Percentiles rank a stretch among this genome's conserved stretches.
phyloP scores from a whole-genome alignment of 2,329 filamentous ascomycete genomes.

The Xylaria sp. region DNA sequence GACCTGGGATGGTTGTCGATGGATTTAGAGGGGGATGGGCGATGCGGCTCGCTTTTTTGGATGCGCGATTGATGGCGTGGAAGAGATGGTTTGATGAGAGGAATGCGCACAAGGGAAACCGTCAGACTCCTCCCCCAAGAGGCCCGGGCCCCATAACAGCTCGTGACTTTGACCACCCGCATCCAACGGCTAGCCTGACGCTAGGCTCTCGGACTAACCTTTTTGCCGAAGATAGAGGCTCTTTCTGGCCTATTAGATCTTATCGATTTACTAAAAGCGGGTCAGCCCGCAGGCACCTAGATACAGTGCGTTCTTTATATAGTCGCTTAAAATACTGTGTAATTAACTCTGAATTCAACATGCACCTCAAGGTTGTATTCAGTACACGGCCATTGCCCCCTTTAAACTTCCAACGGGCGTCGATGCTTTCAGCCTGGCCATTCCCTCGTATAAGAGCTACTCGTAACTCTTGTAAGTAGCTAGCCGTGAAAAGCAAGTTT shows the following conservation, averaged over 20 bases:
- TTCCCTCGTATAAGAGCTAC: neutral
- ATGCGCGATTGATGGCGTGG: constrained; percentile 66
- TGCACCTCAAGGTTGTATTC: neutral
- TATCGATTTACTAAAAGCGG: constrained; percentile 8
- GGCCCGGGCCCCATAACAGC: constrained; percentile 46
- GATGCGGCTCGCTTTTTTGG: constrained; percentile 64
- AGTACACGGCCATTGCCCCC: neutral
- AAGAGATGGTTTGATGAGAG: constrained; percentile 50
- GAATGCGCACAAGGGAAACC: constrained; percentile 49
- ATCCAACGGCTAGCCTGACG: constrained; percentile 34
- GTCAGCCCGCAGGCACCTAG: neutral
- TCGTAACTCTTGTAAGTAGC: neutral
- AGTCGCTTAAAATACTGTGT: neutral
- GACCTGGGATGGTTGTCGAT: constrained; percentile 68
- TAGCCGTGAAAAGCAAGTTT: neutral
- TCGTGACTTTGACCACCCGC: constrained; percentile 49
- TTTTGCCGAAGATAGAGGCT: constrained; percentile 18
- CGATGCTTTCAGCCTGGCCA: neutral
- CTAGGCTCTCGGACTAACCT: constrained; percentile 40
- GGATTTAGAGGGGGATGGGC: constrained; percentile 67
- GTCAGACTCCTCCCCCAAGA: constrained; percentile 44
- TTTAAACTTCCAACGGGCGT: neutral
- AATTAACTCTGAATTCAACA: neutral
- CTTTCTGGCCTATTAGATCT: constrained; percentile 20
- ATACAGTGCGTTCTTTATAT: neutral